Base-by-base conservation (phyloP, 106 monocot genomes). In the Platanthera zijinensis region DNA sequence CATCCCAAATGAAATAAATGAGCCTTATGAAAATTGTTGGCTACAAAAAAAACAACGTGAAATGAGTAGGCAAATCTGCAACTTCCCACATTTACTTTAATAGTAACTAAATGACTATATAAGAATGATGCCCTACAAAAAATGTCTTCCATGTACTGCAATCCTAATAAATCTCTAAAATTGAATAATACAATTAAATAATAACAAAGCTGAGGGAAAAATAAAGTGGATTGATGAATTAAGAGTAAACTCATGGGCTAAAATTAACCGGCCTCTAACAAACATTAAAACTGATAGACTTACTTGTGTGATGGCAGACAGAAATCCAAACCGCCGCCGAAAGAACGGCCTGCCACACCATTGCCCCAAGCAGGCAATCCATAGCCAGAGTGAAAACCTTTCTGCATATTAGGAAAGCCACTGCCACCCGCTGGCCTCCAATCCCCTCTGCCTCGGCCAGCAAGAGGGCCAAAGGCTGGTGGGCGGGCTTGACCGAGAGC, bases 231-330 rank as follows among this genome's bases (percentile, higher is more conserved):
- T 21, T 21, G 21, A 72, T 13, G 17, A 71, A n/a, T 48, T 17
- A 71, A 48, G 17, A 15, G 22, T 50, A 21, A 18, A 51, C 51
- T 51, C 7, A 72, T 10, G 21, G 51, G 48, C 21, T 47, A 48
- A 18, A 59, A 47, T 59, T 8, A 79, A 32, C 47, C 9, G 66
- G 47, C 39, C 52, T 46, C n/a, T 45, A 22, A 79, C 10, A 51
- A 69, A 7, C 61, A 59, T 63, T 10, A 48, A 51, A 6, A 51
- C 2, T 56, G 61, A 52, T 18, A 56, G 77, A 79, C 88, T 87
- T 85, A 93, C 96, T 97, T 97, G 87, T 97, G 84, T 57, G 93
- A 83, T 64, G 96, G 93, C 48, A 97, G 93, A 15, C 90, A 89
- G 76, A 97, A 97, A 77, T 97, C 96, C 78, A 97, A 77, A 74